A percentile compares a stretch with the other conserved stretches of the same genome.
Evolutionary conservation across 2,329 filamentous ascomycete genomes (phyloP).

Genomic region (Fusarium mundagurra): DNA sequence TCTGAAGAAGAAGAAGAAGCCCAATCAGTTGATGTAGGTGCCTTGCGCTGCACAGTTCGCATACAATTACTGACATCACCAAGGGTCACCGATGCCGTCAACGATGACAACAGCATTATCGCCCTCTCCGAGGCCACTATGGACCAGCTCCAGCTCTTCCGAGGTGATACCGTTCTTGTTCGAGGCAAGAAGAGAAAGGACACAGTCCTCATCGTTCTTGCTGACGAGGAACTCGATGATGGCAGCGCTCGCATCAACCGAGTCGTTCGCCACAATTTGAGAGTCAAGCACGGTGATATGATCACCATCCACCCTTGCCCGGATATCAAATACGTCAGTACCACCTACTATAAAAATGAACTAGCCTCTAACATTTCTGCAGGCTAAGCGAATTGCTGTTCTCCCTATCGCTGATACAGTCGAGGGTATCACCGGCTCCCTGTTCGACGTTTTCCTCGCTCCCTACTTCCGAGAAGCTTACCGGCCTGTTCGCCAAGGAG

Average conservation of each 20-base stretch:
- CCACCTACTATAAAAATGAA: not conserved
- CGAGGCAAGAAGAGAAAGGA: slow-evolving; percentile 99
- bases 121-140: slow-evolving; percentile 98
- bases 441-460: slow-evolving; percentile 99
- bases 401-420: slow-evolving; percentile 98
- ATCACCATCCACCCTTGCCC: slow-evolving; percentile 97
- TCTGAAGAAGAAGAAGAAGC: slow-evolving; percentile 99
- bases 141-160: slow-evolving; percentile 98
- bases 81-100: slow-evolving; percentile 97
- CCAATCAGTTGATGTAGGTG: slow-evolving; percentile 94
- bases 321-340: slow-evolving; percentile 98
- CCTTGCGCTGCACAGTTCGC: not conserved
- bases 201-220: slow-evolving; percentile 95
- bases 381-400: slow-evolving; percentile 99
- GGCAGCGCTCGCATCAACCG: slow-evolving; percentile 97
- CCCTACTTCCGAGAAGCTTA: slow-evolving; percentile 99
- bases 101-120: slow-evolving; percentile 99
- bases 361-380: slow-evolving; percentile 21
- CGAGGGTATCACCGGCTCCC: slow-evolving; percentile 94
- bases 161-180: slow-evolving; percentile 96
- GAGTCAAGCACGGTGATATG: slow-evolving; percentile 98
- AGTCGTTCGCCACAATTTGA: slow-evolving; percentile 96
- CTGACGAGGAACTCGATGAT: slow-evolving; percentile 97
- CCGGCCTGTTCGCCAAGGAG: slow-evolving; percentile 94
- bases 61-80: slow-evolving; percentile 36